Conservation (phyloP, 305 asterid genomes). For the Fraxinus latifolia region DNA sequence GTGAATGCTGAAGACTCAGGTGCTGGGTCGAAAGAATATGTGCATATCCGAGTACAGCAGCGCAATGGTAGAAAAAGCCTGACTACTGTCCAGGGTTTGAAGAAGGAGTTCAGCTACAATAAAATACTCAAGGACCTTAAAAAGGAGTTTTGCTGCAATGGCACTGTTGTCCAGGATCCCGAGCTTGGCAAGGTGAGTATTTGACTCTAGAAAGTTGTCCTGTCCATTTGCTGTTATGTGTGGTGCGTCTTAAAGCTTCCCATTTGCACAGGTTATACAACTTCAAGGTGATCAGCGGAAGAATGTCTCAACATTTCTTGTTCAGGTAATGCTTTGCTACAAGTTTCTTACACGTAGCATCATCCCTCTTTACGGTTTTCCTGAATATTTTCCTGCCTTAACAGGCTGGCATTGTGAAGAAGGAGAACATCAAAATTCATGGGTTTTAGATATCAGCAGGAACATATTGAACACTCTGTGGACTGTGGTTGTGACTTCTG, state of each 20-base stretch:
- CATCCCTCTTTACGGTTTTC: neutral
- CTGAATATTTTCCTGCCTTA: neutral
- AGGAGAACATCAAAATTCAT: slow-evolving; percentile 85
- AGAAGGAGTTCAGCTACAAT: neutral
- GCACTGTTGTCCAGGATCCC: slow-evolving; percentile 91
- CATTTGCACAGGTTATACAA: slow-evolving; percentile 59
- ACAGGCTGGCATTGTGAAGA: slow-evolving; percentile 89
- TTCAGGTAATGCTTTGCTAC: slow-evolving; percentile 43
- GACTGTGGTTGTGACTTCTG: slow-evolving; percentile 6
- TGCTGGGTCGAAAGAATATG: slow-evolving; percentile 79
- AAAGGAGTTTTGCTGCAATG: slow-evolving; percentile 35
- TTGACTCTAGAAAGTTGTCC: neutral
- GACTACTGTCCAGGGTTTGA: neutral
- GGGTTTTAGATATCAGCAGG: slow-evolving; percentile 53
- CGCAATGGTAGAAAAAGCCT: neutral
- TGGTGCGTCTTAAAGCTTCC: neutral
- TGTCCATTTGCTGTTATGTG: neutral
- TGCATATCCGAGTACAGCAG: slow-evolving; percentile 30
- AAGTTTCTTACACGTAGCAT: neutral
- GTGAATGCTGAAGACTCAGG: slow-evolving; percentile 86
- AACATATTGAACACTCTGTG: slow-evolving; percentile 13
- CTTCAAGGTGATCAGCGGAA: slow-evolving; percentile 95
- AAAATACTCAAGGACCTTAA: neutral
- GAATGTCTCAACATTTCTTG: slow-evolving; percentile 79
- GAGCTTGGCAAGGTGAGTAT: slow-evolving; percentile 77